phyloP scores from a whole-genome alignment of 345 rosid genomes.

The Euphorbia peplus region DNA sequence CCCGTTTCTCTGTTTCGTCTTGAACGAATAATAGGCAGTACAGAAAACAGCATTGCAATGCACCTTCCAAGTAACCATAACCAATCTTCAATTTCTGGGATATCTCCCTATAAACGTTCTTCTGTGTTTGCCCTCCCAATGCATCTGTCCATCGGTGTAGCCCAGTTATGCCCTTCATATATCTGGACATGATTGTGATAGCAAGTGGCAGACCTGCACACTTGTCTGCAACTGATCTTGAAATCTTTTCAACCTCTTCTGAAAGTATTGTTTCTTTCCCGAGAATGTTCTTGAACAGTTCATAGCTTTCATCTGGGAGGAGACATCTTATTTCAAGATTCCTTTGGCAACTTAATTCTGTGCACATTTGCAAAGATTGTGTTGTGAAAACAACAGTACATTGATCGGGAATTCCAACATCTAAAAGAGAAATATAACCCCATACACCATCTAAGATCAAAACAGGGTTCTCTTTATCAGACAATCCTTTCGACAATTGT shows the following conservation, averaged over 20 bases:
- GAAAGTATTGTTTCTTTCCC: background rate
- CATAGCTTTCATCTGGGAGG: background rate
- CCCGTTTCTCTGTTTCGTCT: too few relatives aligned
- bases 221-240: background rate
- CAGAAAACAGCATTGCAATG: constrained; percentile 20
- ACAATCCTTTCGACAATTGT: background rate
- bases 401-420: background rate
- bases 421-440: background rate
- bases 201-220: constrained; percentile 27
- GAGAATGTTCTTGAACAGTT: background rate
- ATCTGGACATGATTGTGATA: background rate
- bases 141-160: constrained; percentile 18
- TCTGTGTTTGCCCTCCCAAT: background rate
- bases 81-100: background rate
- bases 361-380: background rate
- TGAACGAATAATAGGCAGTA: background rate
- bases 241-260: background rate
- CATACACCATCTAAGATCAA: background rate
- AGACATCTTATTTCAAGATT: background rate
- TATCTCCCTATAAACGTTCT: background rate
- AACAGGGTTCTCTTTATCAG: background rate
- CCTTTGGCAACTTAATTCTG: background rate
- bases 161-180: constrained; percentile 1
- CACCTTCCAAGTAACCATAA: background rate
- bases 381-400: background rate